Evolutionary conservation across 495 filamentous ascomycete genomes (phyloP).

Genomic region (Daldinia caldariorum): DNA sequence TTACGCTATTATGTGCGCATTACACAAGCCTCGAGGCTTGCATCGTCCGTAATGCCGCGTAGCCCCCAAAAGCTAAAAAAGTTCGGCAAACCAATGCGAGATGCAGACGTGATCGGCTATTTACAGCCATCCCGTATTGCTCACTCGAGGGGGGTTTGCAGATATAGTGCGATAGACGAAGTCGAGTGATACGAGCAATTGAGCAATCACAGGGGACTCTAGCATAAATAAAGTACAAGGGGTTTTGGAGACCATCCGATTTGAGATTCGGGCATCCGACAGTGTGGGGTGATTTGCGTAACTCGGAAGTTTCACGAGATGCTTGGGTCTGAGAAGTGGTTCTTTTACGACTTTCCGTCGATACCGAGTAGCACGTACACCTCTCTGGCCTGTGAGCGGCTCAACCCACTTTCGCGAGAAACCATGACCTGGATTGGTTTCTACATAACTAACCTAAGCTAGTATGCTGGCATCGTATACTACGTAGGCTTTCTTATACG

Average conservation of each 20-base stretch:
- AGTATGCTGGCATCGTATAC: constrained; percentile 24
- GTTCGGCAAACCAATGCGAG: constrained; percentile 39
- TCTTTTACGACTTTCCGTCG: constrained; percentile 32
- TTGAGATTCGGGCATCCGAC: constrained; percentile 38
- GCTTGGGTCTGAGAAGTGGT: constrained; percentile 24
- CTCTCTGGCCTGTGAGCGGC: constrained; percentile 13
- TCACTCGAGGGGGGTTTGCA: constrained; percentile 25
- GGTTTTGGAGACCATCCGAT: constrained; percentile 32
- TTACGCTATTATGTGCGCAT: background rate
- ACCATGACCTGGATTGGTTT: constrained; percentile 17
- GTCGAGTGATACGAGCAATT: constrained; percentile 45
- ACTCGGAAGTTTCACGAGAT: constrained; percentile 35
- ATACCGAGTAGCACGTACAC: constrained; percentile 13
- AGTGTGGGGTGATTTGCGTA: constrained; percentile 40
- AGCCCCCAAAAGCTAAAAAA: constrained; percentile 10
- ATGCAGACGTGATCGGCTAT: constrained; percentile 41
- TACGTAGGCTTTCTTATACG: background rate
- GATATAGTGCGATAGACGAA: constrained; percentile 33
- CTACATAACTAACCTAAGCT: no score
- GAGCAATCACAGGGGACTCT: constrained; percentile 40
- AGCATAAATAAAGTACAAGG: constrained; percentile 41
- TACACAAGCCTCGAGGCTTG: constrained; percentile 3
- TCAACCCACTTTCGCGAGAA: constrained; percentile 33
- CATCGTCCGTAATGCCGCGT: constrained; percentile 15
- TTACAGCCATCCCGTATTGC: constrained; percentile 43